Base-by-base conservation (phyloP, 805 yeast genomes). In the Brettanomyces custersianus region DNA sequence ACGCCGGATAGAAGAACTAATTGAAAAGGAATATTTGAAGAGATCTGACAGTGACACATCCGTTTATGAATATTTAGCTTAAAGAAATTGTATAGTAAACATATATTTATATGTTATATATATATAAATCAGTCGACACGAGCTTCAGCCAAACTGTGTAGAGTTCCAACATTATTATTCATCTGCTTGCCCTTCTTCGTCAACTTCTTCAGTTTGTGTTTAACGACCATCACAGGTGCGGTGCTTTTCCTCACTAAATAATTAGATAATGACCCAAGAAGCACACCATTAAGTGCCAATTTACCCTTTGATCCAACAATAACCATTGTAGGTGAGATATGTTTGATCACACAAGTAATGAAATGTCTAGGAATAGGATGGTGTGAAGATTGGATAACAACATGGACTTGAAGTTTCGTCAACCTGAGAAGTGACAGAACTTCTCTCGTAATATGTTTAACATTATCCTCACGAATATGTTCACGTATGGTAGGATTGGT, bases 211-310 rank as follows among this genome's bases (percentile, higher is more conserved):
- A 81, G 65, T 52, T 78, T 80, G 45, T 74, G 72, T 40, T 83
- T 66, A 16, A 81, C 90, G 33, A 80, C 88, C 90, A 80, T 80
- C 17, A 80, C 88, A 0, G 90, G 88, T 3, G 77, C 84, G 13
- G 77, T 62, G 47, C 79, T 72, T 53, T 77, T 75, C 13, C 84
- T 75, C 13, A 80, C 85, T 42, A 80, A 59, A 52, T 80, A 80
- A 47, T 80, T 80, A 3, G 85, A 77, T 39, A 81, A 65, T 3
- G 83, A 75, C 3, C 90, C 90, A 41, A 80, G 65, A 36, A 80
- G 65, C 7, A 80, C 85, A 5, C 90, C 88, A 52, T 77, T 77
- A 24, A 80, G 59, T 3, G 86, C 84, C 37, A 75, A 65, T 42
- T 75, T 74, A 21, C 90, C 90, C 45, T 80, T 73, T 4, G 86